A percentile compares a stretch with the other conserved stretches of the same genome.
Conservation (phyloP, 805 yeast species). For the Saturnispora bothae region DNA sequence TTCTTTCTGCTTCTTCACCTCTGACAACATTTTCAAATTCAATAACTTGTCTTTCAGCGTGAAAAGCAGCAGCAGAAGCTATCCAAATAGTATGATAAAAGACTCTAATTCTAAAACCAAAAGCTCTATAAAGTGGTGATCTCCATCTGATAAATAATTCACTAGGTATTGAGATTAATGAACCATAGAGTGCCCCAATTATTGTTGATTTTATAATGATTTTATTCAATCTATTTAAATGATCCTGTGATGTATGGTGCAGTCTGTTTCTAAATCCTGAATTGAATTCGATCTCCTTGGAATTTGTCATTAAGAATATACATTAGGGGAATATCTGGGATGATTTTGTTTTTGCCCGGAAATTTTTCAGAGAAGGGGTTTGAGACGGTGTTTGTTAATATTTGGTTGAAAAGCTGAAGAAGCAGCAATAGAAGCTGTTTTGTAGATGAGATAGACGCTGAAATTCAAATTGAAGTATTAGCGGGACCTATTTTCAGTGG, state of each 20-base stretch:
- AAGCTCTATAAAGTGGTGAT: slow-evolving; percentile 28
- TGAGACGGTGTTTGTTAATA: no score
- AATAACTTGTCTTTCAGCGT: slow-evolving; percentile 27
- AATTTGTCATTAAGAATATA: no score
- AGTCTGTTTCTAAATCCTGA: slow-evolving; percentile 14
- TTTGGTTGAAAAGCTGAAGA: no score
- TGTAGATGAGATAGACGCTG: no score
- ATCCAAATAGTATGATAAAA: slow-evolving; percentile 30
- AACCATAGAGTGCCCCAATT: slow-evolving; percentile 29
- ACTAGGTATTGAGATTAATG: slow-evolving; percentile 28
- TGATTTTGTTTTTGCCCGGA: no score
- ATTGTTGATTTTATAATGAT: slow-evolving; percentile 25
- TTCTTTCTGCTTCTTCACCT: slow-evolving; percentile 24
- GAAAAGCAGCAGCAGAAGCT: slow-evolving; percentile 28
- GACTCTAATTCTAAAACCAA: slow-evolving; percentile 27
- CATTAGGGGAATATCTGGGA: no score
- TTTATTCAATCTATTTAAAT: slow-evolving; percentile 19
- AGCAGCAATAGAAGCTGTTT: no score
- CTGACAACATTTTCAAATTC: slow-evolving; percentile 24
- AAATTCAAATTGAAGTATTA: no score
- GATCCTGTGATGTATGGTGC: slow-evolving; percentile 15
- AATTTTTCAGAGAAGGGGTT: no score
- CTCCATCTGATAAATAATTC: slow-evolving; percentile 28
- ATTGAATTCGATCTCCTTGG: slow-evolving; percentile 3
- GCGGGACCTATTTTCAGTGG: no score